phyloP scores from a whole-genome alignment of 2,329 filamentous ascomycete species.

The Cytospora schulzeri region DNA sequence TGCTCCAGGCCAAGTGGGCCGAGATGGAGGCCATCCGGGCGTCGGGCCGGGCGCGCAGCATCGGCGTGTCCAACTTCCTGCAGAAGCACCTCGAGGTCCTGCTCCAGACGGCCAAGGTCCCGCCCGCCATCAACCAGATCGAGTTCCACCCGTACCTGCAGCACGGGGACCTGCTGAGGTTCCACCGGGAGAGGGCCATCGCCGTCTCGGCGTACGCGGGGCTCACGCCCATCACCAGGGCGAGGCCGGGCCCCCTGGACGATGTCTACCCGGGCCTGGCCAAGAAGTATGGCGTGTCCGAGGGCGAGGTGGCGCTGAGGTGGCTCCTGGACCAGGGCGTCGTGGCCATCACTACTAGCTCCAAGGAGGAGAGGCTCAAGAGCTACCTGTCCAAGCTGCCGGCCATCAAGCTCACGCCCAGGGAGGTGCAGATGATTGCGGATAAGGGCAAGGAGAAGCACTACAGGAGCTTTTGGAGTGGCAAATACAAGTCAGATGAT shows the following conservation, averaged over 20 bases:
- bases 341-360: conserved; percentile 61
- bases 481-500: conserved; percentile 56
- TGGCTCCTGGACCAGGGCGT: conserved; percentile 63
- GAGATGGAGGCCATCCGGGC: conserved; percentile 67
- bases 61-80: conserved; percentile 78
- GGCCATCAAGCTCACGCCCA: conserved; percentile 59
- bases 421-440: conserved; percentile 60
- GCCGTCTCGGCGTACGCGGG: conserved; percentile 38
- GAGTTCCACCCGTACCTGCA: conserved; percentile 79
- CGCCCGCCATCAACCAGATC: conserved; percentile 77
- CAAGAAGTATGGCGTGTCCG: conserved; percentile 56
- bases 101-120: conserved; percentile 59
- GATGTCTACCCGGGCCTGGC: conserved; percentile 48
- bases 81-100: conserved; percentile 57
- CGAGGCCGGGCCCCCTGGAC: conserved; percentile 56
- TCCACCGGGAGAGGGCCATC: conserved; percentile 44
- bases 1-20: conserved; percentile 62
- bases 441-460: conserved; percentile 62
- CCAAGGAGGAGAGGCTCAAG: conserved; percentile 58
- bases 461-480: conserved; percentile 60
- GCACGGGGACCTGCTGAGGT: conserved; percentile 51
- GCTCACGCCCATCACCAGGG: conserved; percentile 43
- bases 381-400: conserved; percentile 54
- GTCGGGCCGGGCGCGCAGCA: conserved; percentile 66
- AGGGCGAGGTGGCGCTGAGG: conserved; percentile 55